Percentiles rank a stretch among this genome's conserved stretches.
phyloP scores from a whole-genome alignment of 2,329 filamentous ascomycete species.

The Didymella pomorum region DNA sequence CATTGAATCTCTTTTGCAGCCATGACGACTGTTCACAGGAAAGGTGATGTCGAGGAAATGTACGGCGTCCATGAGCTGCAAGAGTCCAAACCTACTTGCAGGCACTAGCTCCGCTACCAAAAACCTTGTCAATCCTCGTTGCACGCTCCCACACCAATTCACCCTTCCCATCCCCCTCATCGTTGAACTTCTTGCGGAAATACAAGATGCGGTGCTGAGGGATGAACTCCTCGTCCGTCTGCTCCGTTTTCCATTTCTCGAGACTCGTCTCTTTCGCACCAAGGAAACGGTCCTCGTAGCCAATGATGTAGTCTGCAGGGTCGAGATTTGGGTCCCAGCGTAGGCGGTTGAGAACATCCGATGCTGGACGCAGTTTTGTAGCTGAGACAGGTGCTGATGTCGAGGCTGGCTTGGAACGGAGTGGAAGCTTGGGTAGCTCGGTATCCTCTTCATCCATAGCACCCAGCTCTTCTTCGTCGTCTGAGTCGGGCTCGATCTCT shows the following conservation, averaged over 20 bases:
- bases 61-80: neutral
- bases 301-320: constrained; percentile 58
- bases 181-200: constrained; percentile 53
- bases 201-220: constrained; percentile 63
- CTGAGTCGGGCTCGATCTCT: constrained; percentile 52
- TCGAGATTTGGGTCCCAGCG: constrained; percentile 59
- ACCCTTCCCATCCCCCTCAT: constrained; percentile 25
- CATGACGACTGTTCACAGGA: no score
- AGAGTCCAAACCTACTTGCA: neutral
- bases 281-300: constrained; percentile 63
- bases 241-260: constrained; percentile 61
- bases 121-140: constrained; percentile 57
- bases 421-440: constrained; percentile 25
- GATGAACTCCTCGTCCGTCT: constrained; percentile 65
- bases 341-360: constrained; percentile 59
- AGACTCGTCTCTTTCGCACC: constrained; percentile 59
- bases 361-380: constrained; percentile 47
- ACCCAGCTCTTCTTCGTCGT: constrained; percentile 40
- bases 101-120: constrained; percentile 51
- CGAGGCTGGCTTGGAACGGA: constrained; percentile 27
- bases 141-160: constrained; percentile 61
- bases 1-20: no score
- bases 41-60: neutral
- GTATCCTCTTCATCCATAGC: constrained; percentile 30
- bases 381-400: constrained; percentile 33